Conservation (phyloP, 2,329 filamentous ascomycete species). For the Hypoxylon sp. region DNA sequence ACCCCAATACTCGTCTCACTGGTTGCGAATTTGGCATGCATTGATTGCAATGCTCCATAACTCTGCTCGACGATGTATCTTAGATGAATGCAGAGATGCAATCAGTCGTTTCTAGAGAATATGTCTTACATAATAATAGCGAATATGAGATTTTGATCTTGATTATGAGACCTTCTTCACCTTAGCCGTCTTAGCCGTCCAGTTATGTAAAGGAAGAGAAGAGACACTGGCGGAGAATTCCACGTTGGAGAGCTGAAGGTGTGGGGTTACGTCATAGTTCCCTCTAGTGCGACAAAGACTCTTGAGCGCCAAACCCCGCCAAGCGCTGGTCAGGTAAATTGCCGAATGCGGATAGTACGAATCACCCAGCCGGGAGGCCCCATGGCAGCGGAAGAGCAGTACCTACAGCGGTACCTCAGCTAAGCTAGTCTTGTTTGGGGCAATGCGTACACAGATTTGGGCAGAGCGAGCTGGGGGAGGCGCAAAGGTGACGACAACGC, state of each 20-base stretch:
- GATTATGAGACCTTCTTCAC: not conserved
- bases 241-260: not conserved
- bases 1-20: not conserved
- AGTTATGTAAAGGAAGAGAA: not conserved
- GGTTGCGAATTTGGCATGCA: not conserved
- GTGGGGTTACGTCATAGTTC: slow-evolving; percentile 34
- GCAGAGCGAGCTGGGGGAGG: slow-evolving; percentile 25
- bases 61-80: not conserved
- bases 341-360: slow-evolving; percentile 39
- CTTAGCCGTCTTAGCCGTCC: not conserved
- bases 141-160: slow-evolving; percentile 9
- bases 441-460: slow-evolving; percentile 23
- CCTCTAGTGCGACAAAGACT: slow-evolving; percentile 28
- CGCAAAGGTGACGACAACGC: slow-evolving; percentile 46
- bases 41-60: not conserved
- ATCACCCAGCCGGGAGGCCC: slow-evolving; percentile 15
- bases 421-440: slow-evolving; percentile 36
- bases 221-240: slow-evolving; percentile 12
- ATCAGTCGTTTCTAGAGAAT: not conserved
- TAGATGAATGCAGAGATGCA: not conserved
- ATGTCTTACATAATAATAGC: not conserved
- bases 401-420: slow-evolving; percentile 17
- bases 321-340: slow-evolving; percentile 24
- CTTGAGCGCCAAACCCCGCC: slow-evolving; percentile 33
- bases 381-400: slow-evolving; percentile 10